A percentile compares a stretch with the other conserved stretches of the same genome.
Conservation (phyloP, 1,284 basidiomycete genomes). For the Malassezia caprae region DNA sequence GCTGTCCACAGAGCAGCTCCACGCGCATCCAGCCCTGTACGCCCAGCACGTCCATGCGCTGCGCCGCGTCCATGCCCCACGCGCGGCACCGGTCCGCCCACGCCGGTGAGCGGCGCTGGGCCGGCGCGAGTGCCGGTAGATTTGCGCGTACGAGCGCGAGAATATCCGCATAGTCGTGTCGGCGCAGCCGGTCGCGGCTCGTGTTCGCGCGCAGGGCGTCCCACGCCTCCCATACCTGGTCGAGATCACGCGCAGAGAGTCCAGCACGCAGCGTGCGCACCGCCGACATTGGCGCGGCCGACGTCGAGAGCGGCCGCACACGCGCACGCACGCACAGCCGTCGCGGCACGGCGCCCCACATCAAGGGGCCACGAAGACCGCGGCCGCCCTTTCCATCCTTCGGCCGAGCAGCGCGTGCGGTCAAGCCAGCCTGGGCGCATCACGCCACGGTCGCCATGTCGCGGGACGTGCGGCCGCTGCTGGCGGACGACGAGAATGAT, state of each 20-base stretch:
- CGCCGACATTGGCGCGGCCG: background rate
- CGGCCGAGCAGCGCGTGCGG: background rate
- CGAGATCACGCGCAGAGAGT: constrained; percentile 8
- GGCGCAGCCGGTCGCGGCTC: background rate
- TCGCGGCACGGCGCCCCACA: constrained; percentile 1
- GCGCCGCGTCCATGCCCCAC: constrained; percentile 9
- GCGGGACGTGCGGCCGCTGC: background rate
- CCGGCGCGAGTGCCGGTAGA: background rate
- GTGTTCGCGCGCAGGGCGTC: background rate
- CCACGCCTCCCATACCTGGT: constrained; percentile 18
- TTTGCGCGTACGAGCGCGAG: constrained; percentile 14
- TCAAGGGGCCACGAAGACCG: background rate
- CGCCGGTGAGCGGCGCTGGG: background rate
- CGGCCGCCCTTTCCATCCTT: background rate
- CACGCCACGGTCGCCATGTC: background rate
- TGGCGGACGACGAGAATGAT: background rate
- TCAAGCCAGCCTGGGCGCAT: background rate
- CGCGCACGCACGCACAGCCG: background rate
- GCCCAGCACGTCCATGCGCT: constrained; percentile 9
- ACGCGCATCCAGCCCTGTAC: constrained; percentile 19
- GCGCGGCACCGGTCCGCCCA: constrained; percentile 5
- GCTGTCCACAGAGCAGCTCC: constrained; percentile 12
- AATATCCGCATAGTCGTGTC: constrained; percentile 10
- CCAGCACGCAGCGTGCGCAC: constrained; percentile 5
- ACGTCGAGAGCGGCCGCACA: background rate